Base-by-base conservation (phyloP, 768 basidiomycete species). In the Mycena rosella region DNA sequence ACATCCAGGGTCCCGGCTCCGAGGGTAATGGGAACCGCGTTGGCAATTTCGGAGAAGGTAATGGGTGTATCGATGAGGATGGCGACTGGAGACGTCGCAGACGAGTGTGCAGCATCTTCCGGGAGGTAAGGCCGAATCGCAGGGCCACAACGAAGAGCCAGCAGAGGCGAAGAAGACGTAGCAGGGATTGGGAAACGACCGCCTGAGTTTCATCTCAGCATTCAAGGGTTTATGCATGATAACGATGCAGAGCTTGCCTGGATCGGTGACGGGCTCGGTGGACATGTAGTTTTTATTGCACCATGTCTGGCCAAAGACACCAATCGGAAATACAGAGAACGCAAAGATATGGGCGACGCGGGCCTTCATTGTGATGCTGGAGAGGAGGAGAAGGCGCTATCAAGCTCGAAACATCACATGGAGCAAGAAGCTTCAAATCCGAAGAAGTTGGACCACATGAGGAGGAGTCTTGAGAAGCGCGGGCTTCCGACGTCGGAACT, bases 51-150 rank as follows among this genome's bases (percentile, higher is more conserved):
- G 15, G 80, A 79, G 71, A 83, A 83, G 0, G 84, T 84, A 38
- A 91, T 74, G 0, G 84, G 84, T 0, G 87, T 75, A 53, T 90
- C 88, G 45, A 90, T 78, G 42, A 90, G 77, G 58, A 90, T 80
- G 18, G 82, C 80, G 17, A 83, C 79, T 3, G 81, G 78, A 4
- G 81, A 80, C 26, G 72, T 72, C 13, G 75, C 60, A 42, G 76
- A 74, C 10, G 72, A 63, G 47, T 70, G 66, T 53, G 74, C 61
- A 9, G 78, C 77, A 67, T 89, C 89, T 69, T 86, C 87, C 18
- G 84, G 83, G 26, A 90, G 82, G 74, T 89, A 91, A 1, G 89
- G 89, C 8, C 85, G 82, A 26, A 89, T 84, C 3, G 87, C 86
- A 30, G 87, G 88, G 11, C 83, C 82, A 66, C 89, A 90, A 13